Conservation (phyloP, 371 early-diverging fungal genomes). For the Mortierella sp. region DNA sequence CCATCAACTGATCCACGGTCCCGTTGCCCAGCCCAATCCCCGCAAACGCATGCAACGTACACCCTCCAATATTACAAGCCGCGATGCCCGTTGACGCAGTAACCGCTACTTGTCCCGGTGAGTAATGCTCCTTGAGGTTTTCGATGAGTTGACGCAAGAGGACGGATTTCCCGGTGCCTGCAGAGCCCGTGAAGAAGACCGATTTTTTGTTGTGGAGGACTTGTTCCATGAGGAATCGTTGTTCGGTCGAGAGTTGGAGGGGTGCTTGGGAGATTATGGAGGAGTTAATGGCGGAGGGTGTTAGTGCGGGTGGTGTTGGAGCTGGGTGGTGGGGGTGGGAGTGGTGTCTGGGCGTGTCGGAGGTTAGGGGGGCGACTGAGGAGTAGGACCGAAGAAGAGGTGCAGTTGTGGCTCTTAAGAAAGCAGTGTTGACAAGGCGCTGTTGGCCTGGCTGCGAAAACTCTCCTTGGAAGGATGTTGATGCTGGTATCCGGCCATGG, state of each 20-base stretch:
- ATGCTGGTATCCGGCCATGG: not conserved
- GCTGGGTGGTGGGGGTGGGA: not conserved
- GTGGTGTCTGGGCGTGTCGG: not conserved
- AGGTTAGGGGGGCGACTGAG: not conserved
- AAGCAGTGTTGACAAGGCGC: not conserved
- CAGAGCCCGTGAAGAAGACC: slow-evolving; percentile 87
- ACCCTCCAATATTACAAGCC: slow-evolving; percentile 86
- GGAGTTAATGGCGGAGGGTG: not conserved
- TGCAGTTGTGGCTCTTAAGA: not conserved
- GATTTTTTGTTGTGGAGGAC: slow-evolving; percentile 68
- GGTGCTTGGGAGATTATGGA: slow-evolving; percentile 13
- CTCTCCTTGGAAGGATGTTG: not conserved
- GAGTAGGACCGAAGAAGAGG: not conserved
- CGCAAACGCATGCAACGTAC: slow-evolving; percentile 75
- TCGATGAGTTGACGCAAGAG: slow-evolving; percentile 78
- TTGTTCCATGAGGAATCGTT: slow-evolving; percentile 65
- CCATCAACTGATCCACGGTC: slow-evolving; percentile 57
- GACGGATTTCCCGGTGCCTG: slow-evolving; percentile 87
- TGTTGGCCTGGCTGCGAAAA: no score
- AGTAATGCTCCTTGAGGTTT: slow-evolving; percentile 54
- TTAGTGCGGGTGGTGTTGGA: not conserved
- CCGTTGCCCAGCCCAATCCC: slow-evolving; percentile 75
- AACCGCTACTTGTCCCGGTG: slow-evolving; percentile 68
- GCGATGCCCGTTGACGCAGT: slow-evolving; percentile 95
- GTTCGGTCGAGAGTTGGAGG: slow-evolving; percentile 67